phyloP scores from a whole-genome alignment of 2,329 filamentous ascomycete genomes.

The Claviceps digitariae region DNA sequence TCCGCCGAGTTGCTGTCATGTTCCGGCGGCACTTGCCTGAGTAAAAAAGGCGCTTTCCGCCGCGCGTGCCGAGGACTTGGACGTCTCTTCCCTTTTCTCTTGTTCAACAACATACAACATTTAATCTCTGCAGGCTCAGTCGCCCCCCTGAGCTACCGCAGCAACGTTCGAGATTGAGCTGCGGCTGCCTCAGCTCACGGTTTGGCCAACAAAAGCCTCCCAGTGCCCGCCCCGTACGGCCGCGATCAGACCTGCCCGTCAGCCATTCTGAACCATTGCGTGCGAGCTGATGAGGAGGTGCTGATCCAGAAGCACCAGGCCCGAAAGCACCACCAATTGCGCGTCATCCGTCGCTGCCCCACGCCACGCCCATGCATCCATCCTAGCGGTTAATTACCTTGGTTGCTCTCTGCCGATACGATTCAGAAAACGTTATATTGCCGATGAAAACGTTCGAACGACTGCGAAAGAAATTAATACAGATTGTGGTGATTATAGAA shows the following conservation, averaged over 20 bases:
- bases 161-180: background rate
- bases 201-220: background rate
- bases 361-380: background rate
- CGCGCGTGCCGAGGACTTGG: background rate
- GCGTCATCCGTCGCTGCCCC: background rate
- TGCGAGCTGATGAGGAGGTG: background rate
- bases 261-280: background rate
- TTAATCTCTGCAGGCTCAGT: background rate
- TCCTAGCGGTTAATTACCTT: background rate
- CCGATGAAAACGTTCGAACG: background rate
- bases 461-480: background rate
- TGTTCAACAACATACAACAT: background rate
- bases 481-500: background rate
- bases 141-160: background rate
- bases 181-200: background rate
- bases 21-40: background rate
- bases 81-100: background rate
- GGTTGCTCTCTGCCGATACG: background rate
- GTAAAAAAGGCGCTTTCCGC: background rate
- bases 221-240: background rate
- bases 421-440: background rate
- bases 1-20: background rate
- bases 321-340: conserved; percentile 1
- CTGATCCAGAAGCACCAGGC: background rate
- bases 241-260: background rate